These are phyloP conservation scores for Verticillium nonalfalfae DNA, from an alignment of 2,329 filamentous ascomycete genomes.

Conservation along the genomic window DNA sequence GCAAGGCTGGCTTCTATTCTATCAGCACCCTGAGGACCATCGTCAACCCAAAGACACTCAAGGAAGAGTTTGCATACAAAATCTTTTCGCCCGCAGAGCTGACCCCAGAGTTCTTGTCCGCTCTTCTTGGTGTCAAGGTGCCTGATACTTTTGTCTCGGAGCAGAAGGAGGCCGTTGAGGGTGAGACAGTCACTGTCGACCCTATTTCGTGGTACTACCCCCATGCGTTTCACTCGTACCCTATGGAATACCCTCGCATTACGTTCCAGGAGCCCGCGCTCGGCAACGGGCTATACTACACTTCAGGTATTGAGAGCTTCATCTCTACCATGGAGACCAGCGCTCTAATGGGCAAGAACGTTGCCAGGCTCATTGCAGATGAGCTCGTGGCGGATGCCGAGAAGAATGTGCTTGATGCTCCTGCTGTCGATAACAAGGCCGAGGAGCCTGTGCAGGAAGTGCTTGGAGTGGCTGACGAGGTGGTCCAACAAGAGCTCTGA, in stretches of 20 bases:
- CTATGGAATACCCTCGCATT: constrained; percentile 73
- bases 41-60: constrained; percentile 50
- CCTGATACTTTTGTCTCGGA: constrained; percentile 30
- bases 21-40: constrained; percentile 66
- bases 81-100: constrained; percentile 54
- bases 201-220: constrained; percentile 71
- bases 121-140: constrained; percentile 42
- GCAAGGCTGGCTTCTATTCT: constrained; percentile 76
- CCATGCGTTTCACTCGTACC: constrained; percentile 79
- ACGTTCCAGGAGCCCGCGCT: constrained; percentile 80
- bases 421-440: not conserved
- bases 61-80: constrained; percentile 56
- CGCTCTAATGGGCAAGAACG: constrained; percentile 83
- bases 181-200: constrained; percentile 26
- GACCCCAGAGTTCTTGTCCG: constrained; percentile 45
- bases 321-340: constrained; percentile 98
- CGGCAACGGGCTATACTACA: constrained; percentile 62
- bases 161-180: constrained; percentile 19
- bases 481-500: constrained; percentile 13
- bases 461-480: constrained; percentile 6
- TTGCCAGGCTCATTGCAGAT: constrained; percentile 65
- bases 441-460: constrained; percentile 6
- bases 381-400: constrained; percentile 29
- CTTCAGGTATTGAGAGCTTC: constrained; percentile 79
- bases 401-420: constrained; percentile 1